Evolutionary conservation across 208 protist genomes (phyloP).

Genomic region (Sergeia podlipaevii): DNA sequence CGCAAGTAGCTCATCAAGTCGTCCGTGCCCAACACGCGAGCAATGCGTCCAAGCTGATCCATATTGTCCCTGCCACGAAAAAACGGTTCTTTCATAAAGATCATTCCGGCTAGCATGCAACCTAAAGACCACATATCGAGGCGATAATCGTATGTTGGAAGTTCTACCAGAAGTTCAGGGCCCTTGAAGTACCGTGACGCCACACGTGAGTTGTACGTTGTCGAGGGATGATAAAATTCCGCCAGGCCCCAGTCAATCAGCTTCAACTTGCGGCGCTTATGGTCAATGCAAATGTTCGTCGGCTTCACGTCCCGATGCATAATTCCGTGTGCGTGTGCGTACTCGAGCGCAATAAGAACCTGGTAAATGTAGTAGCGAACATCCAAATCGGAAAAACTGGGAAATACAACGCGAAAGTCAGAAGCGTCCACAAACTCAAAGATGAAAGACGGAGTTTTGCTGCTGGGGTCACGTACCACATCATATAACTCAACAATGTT

Average conservation of each 20-base stretch:
- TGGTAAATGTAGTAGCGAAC: slow-evolving; percentile 99
- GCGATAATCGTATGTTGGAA: slow-evolving; percentile 99
- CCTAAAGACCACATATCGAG: slow-evolving; percentile 99
- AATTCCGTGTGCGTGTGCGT: slow-evolving; percentile 97
- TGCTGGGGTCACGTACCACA: slow-evolving; percentile 97
- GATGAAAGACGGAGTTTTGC: slow-evolving; percentile 98
- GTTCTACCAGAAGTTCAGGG: slow-evolving; percentile 98
- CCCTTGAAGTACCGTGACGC: slow-evolving; percentile 99
- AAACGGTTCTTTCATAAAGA: slow-evolving; percentile 99
- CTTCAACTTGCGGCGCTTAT: slow-evolving; percentile 92
- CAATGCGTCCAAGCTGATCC: slow-evolving; percentile 98
- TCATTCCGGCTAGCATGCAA: slow-evolving; percentile 99
- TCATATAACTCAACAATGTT: slow-evolving; percentile 99
- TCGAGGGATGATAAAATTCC: slow-evolving; percentile 98
- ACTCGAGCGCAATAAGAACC: slow-evolving; percentile 95
- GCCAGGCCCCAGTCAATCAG: slow-evolving; percentile 99
- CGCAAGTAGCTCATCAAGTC: slow-evolving; percentile 95
- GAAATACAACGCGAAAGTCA: slow-evolving; percentile 97
- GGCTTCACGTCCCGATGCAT: slow-evolving; percentile 99
- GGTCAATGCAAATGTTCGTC: slow-evolving; percentile 99
- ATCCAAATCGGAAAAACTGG: slow-evolving; percentile 96
- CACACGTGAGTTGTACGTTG: slow-evolving; percentile 99
- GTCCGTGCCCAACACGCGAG: slow-evolving; percentile 97
- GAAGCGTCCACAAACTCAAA: slow-evolving; percentile 99
- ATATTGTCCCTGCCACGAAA: slow-evolving; percentile 99